Conservation (phyloP, 179 eudicot species). For the Silene noctiflora region DNA sequence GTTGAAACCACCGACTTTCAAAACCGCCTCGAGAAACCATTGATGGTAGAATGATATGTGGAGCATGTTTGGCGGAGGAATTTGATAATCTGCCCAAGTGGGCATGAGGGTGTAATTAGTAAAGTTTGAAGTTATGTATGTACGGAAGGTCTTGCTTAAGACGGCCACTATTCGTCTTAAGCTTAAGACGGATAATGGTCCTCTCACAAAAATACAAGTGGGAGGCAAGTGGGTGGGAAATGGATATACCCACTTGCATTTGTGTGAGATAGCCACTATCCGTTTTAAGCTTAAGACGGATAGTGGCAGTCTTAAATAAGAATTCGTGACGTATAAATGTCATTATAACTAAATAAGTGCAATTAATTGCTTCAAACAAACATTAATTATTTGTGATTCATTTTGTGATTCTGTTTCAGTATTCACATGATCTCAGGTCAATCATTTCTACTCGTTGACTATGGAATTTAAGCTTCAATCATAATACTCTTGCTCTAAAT, state of each 20-base stretch:
- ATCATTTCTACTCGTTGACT: slow-evolving; percentile 4
- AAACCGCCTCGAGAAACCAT: background rate
- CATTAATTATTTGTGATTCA: slow-evolving; percentile 16
- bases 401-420: slow-evolving; percentile 8
- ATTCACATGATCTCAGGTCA: slow-evolving; percentile 19
- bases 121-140: background rate
- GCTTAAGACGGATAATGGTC: too few species aligned
- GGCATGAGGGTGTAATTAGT: slow-evolving; percentile 16
- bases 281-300: too few species aligned
- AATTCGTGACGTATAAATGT: too few species aligned
- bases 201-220: too few species aligned
- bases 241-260: too few species aligned
- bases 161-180: too few species aligned
- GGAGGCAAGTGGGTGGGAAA: too few species aligned
- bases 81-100: slow-evolving; percentile 1
- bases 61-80: slow-evolving; percentile 25
- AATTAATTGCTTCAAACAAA: background rate
- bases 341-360: background rate
- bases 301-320: too few species aligned
- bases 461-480: background rate
- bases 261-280: too few species aligned
- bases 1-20: too few species aligned
- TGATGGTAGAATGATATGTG: slow-evolving; percentile 21
- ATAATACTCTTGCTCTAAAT: background rate
- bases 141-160: too few species aligned